Evolutionary conservation across 345 rosid species (phyloP).

Genomic region (Populus ilicifolia): DNA sequence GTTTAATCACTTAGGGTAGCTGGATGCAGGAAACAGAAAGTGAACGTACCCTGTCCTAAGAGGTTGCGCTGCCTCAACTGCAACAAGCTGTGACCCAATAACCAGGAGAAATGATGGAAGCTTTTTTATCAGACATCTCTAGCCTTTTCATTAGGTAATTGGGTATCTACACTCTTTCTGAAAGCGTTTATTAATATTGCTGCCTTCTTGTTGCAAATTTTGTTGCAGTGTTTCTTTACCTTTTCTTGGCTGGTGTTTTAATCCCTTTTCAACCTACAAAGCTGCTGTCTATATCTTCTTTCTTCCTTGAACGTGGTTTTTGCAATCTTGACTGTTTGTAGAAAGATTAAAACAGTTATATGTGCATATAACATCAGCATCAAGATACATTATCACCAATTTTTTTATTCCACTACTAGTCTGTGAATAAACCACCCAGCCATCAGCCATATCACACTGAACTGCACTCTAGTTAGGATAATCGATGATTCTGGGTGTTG

Average conservation of each 20-base stretch:
- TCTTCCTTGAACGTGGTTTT: too few relatives aligned
- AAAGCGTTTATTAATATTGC: not conserved
- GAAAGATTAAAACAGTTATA: too few relatives aligned
- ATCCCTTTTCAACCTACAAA: too few relatives aligned
- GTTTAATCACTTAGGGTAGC: too few relatives aligned
- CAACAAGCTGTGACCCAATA: too few relatives aligned
- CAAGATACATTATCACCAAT: too few relatives aligned
- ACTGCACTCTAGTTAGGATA: not conserved
- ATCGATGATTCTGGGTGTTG: not conserved
- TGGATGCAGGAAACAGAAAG: too few relatives aligned
- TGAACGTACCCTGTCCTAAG: too few relatives aligned
- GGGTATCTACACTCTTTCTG: not conserved
- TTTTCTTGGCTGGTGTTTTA: not conserved
- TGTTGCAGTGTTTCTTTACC: not conserved
- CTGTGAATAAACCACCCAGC: not conserved
- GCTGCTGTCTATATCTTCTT: too few relatives aligned
- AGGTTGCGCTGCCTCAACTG: too few relatives aligned
- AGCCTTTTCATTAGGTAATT: not conserved
- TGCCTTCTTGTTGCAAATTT: not conserved
- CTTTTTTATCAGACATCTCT: not conserved
- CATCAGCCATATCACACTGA: not conserved
- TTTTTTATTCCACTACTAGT: not conserved
- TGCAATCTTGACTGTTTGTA: too few relatives aligned
- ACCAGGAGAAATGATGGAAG: not conserved
- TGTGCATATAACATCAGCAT: too few relatives aligned